These are phyloP conservation scores for Lophiotrema nucula DNA, from an alignment of 495 filamentous ascomycete species.

Conservation along the genomic window DNA sequence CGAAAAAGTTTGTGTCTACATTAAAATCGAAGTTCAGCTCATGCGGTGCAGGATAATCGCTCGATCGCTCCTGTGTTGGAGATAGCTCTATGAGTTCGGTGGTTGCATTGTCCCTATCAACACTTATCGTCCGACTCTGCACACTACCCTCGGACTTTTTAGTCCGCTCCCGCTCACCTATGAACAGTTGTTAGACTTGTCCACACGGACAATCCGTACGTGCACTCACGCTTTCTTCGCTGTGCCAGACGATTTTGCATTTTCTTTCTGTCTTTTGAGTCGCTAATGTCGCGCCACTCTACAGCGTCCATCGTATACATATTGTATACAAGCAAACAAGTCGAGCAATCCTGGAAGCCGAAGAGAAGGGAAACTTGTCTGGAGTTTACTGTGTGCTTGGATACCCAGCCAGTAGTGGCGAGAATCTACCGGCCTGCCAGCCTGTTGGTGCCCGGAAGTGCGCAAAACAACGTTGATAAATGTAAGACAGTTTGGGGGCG, in stretches of 20 bases:
- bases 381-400: no score
- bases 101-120: neutral
- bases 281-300: neutral
- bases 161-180: neutral
- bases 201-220: neutral
- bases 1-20: neutral
- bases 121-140: neutral
- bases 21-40: neutral
- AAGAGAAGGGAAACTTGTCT: no score
- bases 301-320: neutral
- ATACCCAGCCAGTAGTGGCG: no score
- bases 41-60: neutral
- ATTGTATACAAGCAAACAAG: neutral
- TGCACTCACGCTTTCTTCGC: neutral
- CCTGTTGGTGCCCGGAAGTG: no score
- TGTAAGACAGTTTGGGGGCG: no score
- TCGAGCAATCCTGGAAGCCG: neutral
- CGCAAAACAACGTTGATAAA: no score
- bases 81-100: neutral
- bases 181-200: neutral
- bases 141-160: neutral
- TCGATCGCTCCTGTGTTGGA: neutral
- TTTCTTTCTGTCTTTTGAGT: neutral
- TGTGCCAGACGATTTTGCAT: neutral
- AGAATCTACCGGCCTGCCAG: no score